Evolutionary conservation across 179 eudicot genomes (phyloP), one percentile per base, ranked within the genome.

Genomic region (Spinacia oleracea): DNA sequence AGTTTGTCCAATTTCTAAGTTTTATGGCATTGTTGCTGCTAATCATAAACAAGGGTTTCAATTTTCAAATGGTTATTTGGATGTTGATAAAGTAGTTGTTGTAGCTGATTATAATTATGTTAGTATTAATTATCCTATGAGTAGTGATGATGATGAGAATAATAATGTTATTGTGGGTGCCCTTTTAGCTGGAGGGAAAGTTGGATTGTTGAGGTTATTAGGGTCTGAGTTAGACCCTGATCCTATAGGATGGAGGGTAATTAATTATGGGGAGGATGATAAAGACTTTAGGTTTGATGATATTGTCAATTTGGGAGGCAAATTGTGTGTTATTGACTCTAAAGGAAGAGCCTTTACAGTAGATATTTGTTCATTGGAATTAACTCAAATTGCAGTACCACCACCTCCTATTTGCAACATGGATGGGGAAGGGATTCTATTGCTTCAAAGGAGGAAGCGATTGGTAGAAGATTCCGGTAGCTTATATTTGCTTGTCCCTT

Each of bases 281-380:
- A 25, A 35, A 16, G 40, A 20, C 18, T 12, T 27, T 66, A 66
- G 45, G 40, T 66, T 66, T 66, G 70, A 66, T 35, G 70, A 66
- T 66, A 18, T 29, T 66, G 45, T 66, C n/a, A 16, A 66, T 66
- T 66, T 66, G 12, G 70, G 23, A 18, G 70, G 70, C 14, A 66
- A 3, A 66, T 18, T 66, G 45, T 66, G 46, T 31, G 45, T 35
- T 14, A 9, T 66, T 66, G 70, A 66, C 31, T 66, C 1, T 6
- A 66, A 31, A 32, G 70, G 70, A 35, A 66, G 70, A 16, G 70
- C 25, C 40, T 66, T 66, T 66, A 9, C 31, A 35, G 70, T 35
- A 18, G 25, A 66, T 66, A 2, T 38, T 4, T 6, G 5, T 27
- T 29, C 25, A 15, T 18, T 66, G 45, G 40, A 7, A 20, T 16